A percentile compares a stretch with the other conserved stretches of the same genome.
Conservation (phyloP, 306 rosid species). For the Cucurbita maxima region DNA sequence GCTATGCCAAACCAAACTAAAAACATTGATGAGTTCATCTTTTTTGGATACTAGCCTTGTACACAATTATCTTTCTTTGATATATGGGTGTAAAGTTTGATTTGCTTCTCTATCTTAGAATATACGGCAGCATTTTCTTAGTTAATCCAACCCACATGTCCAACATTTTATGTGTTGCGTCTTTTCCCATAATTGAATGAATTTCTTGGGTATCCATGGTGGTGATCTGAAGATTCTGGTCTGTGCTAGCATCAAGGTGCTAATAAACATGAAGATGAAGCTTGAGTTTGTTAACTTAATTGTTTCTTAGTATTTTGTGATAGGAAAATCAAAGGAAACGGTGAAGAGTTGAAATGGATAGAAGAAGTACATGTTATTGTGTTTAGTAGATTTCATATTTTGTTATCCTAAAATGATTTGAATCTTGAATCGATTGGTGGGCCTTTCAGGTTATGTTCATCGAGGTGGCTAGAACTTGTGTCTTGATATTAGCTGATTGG, state of each 20-base stretch:
- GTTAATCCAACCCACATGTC: neutral
- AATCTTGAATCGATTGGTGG: neutral
- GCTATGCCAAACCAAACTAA: neutral
- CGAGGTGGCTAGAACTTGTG: too few relatives aligned
- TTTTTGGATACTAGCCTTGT: conserved; percentile 20
- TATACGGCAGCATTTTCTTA: conserved; percentile 2
- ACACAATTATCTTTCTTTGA: conserved; percentile 16
- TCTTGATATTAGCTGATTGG: too few relatives aligned
- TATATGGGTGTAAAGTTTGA: conserved; percentile 16
- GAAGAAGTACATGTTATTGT: neutral
- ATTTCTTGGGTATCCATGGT: neutral
- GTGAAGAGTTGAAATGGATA: neutral
- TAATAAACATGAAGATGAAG: neutral
- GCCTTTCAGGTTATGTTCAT: too few relatives aligned
- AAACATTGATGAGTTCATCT: conserved; percentile 17
- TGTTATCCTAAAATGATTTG: neutral
- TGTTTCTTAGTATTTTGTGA: neutral
- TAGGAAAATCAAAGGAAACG: neutral
- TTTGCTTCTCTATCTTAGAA: neutral
- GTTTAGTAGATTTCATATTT: neutral
- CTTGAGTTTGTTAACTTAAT: neutral
- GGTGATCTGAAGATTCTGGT: neutral
- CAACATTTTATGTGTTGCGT: neutral
- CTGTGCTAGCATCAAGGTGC: neutral
- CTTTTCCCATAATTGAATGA: neutral